Evolutionary conservation across 768 basidiomycete genomes (phyloP), one percentile per base, ranked within the genome.

Genomic region (Tulasnella sp.): DNA sequence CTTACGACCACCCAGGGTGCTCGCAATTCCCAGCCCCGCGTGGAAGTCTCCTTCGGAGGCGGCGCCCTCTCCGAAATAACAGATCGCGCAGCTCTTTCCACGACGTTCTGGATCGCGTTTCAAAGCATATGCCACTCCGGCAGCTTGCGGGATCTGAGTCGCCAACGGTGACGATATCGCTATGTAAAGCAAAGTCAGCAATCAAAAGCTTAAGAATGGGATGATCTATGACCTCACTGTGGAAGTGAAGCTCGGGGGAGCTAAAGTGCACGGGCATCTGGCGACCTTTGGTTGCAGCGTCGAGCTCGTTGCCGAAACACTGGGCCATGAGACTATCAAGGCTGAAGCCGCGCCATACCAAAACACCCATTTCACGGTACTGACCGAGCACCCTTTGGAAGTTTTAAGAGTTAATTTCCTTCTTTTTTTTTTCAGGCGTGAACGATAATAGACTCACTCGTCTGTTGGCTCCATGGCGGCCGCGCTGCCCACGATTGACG

Each of bases 261-360:
- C 90, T 88, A 70, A 92, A 91, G 68, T 97, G 93, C 62, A 94
- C 88, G 11, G 92, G 92, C 92, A 96, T 95, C 68, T 94, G 90
- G 34, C 88, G 78, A 17, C 93, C 92, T 68, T 92, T 93, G 7
- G 85, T 82, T 10, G 82, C 79, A 10, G 70, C 77, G 69, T 97
- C 93, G 62, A 51, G 81, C 65, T 81, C 73, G 64, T 88, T 94
- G 30, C 90, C 88, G 67, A 96, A 90, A 70, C 89, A 93, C 70
- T 96, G 93, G 0, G 83, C 83, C 89, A 97, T 94, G 60, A 87
- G 74, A n/a, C 78, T 73, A 65, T 91, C 81, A 19, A 93, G 69
- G 17, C 80, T 75, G 68, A 88, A 95, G 21, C 84, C 88, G 42
- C 94, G 80, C 85, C 89, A 94, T 0, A 95, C 74, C 7, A 96